These are phyloP conservation scores for Chrysosporium keratinophilum DNA, from an alignment of 2,329 filamentous ascomycete species.

Conservation along the genomic window DNA sequence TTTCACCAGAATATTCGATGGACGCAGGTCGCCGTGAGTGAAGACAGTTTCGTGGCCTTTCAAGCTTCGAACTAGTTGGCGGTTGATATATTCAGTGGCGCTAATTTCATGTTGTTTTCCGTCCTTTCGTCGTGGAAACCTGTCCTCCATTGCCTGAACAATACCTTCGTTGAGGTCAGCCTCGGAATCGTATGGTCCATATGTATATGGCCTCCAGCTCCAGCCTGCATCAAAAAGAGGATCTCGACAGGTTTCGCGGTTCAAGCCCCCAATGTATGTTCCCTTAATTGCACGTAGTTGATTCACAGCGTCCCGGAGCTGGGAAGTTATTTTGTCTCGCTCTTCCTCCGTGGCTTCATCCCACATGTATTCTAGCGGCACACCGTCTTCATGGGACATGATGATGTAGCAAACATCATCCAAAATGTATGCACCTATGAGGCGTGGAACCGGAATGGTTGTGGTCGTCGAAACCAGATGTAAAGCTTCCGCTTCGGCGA, in stretches of 20 bases:
- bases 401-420: conserved; percentile 11
- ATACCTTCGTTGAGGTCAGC: conserved; percentile 8
- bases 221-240: conserved; percentile 6
- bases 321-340: conserved; percentile 4
- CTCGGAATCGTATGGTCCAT: conserved; percentile 11
- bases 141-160: neutral
- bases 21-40: neutral
- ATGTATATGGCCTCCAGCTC: neutral
- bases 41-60: conserved; percentile 11
- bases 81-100: neutral
- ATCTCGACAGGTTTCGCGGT: neutral
- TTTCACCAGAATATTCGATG: conserved; percentile 8
- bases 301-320: conserved; percentile 7
- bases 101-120: neutral
- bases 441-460: conserved; percentile 1
- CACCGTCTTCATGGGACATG: conserved; percentile 9
- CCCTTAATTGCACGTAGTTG: conserved; percentile 11
- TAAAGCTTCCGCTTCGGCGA: conserved; percentile 14
- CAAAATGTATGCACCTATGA: conserved; percentile 9
- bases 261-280: conserved; percentile 7
- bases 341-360: neutral
- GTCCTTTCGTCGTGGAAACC: neutral
- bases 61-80: neutral
- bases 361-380: neutral
- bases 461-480: conserved; percentile 8